Evolutionary conservation across 2,329 filamentous ascomycete species (phyloP).

Genomic region (Fusarium protoensiforme): DNA sequence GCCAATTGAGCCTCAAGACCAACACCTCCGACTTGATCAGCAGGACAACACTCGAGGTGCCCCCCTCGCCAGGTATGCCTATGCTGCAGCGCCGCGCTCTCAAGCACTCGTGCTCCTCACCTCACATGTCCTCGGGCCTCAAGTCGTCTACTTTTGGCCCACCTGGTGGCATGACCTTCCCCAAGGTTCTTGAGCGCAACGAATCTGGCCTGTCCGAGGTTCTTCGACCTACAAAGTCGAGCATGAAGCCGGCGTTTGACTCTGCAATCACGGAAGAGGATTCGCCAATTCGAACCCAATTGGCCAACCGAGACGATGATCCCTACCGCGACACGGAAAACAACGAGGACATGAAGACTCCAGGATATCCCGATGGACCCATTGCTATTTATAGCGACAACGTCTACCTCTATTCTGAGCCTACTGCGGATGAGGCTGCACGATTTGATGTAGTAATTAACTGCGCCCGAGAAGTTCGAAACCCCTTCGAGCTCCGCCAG

Average conservation of each 20-base stretch:
- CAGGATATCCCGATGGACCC: constrained; percentile 84
- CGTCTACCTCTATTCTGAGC: constrained; percentile 83
- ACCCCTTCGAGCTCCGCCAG: constrained; percentile 70
- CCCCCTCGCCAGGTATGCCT: constrained; percentile 65
- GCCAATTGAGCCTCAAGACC: constrained; percentile 82
- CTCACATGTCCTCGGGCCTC: constrained; percentile 71
- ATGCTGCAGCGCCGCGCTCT: constrained; percentile 71
- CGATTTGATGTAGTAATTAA: constrained; percentile 87
- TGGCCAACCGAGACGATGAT: constrained; percentile 68
- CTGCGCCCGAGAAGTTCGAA: constrained; percentile 82
- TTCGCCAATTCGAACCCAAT: constrained; percentile 69
- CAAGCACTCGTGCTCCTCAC: constrained; percentile 75
- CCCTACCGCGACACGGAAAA: constrained; percentile 74
- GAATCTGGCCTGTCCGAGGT: constrained; percentile 70
- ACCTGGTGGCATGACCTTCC: constrained; percentile 71
- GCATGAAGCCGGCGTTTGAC: constrained; percentile 50
- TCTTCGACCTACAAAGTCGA: constrained; percentile 62
- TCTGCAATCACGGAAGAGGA: constrained; percentile 64
- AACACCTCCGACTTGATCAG: constrained; percentile 67
- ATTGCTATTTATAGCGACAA: constrained; percentile 84
- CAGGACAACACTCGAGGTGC: constrained; percentile 62
- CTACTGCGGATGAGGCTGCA: constrained; percentile 79
- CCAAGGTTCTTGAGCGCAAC: constrained; percentile 69
- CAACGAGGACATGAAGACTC: constrained; percentile 82
- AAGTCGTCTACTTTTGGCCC: constrained; percentile 71